Percentiles rank a stretch among this genome's conserved stretches.
Conservation (phyloP, 2,329 filamentous ascomycete genomes). For the Diaporthe velutina region DNA sequence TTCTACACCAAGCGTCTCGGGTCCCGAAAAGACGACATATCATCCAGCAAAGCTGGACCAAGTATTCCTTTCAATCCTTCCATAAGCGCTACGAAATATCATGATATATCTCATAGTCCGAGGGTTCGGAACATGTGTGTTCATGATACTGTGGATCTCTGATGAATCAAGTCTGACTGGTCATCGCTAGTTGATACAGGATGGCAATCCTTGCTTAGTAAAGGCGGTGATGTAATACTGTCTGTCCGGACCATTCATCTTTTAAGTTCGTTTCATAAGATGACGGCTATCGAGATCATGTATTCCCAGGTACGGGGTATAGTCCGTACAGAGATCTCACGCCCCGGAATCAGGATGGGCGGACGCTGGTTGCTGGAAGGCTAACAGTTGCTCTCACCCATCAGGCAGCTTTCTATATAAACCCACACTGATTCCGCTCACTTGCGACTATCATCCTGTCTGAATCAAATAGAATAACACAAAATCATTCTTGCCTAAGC, state of each 20-base stretch:
- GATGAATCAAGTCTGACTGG: neutral
- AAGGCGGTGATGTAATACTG: neutral
- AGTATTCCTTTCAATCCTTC: neutral
- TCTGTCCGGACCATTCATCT: neutral
- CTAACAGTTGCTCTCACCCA: neutral
- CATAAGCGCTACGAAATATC: neutral
- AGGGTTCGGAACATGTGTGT: neutral
- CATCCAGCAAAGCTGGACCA: neutral
- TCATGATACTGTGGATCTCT: neutral
- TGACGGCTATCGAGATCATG: neutral
- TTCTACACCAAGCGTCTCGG: neutral
- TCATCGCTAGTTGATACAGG: neutral
- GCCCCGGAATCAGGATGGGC: no score
- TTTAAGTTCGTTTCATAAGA: neutral
- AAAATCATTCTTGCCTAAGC: neutral
- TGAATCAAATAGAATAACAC: neutral
- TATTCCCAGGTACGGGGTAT: no score
- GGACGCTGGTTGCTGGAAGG: neutral
- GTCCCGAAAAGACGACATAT: neutral
- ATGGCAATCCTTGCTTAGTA: neutral
- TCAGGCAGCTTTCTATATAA: neutral
- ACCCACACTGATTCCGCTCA: neutral
- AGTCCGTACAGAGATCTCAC: no score
- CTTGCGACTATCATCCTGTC: no score
- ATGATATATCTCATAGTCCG: neutral